Evolutionary conservation across 176 grass and related monocot species (phyloP), one percentile per base, ranked within the genome.

Genomic region (Rhynchospora tenuis): DNA sequence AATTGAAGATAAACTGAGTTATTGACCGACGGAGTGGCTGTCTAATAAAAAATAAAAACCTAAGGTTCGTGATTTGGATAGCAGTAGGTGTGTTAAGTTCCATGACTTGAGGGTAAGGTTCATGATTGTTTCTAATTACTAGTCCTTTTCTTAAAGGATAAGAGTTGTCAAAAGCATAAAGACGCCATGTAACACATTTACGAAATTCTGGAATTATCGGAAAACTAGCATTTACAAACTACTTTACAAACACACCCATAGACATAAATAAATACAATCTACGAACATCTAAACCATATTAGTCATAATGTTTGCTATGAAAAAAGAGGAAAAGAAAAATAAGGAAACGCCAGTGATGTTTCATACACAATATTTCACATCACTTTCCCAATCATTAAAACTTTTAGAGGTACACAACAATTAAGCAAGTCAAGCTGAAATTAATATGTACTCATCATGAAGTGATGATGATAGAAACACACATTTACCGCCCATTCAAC

Each of bases 401-500:
- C 28, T 55, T 14, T 54, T 28, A 29, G 29, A 52, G 73, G 26
- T 76, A 76, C 24, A 76, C 73, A 19, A 15, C 24, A 27, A 28
- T 70, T 6, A 76, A 54, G 22, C 73, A 76, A 54, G 73, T 76
- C 13, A 28, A 56, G 73, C 24, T 54, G 20, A 76, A 76, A 76
- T 54, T 76, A 31, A 55, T 75, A 52, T 76, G 48, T 24, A 76
- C 23, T 9, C 47, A 76, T 76, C 52, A 13, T 76, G 28, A 54
- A 27, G 6, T n/a, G 26, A 54, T 26, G 13, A 38, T 3, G n/a
- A 76, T 28, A 29, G 20, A 63, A 81, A 61, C 43, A 57, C 47
- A 8, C 64, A 52, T 69, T 94, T 87, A 97, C 73, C 94, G 86
- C 26, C 94, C 94, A 77, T 92, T 83, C 92, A 97, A 90, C 58